phyloP scores from a whole-genome alignment of 257 asterid species.

The Linaria vulgaris region DNA sequence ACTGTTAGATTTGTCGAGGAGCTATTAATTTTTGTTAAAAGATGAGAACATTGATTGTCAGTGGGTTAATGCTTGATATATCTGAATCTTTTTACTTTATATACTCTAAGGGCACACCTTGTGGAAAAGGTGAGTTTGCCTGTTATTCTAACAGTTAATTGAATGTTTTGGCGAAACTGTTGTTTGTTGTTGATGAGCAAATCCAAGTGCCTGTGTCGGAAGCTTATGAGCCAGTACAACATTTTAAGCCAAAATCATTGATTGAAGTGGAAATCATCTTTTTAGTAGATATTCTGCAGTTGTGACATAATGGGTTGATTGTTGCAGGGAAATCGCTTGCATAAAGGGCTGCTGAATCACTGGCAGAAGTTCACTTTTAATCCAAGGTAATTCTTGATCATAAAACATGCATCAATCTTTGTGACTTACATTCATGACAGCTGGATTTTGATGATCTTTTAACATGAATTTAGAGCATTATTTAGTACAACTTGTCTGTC shows the following conservation, averaged over 20 bases:
- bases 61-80: too few relatives aligned
- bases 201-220: not conserved
- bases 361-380: conserved; percentile 97
- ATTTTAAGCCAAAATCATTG: conserved; percentile 16
- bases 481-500: too few relatives aligned
- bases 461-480: too few relatives aligned
- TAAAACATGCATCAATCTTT: not conserved
- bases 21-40: too few relatives aligned
- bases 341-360: conserved; percentile 85
- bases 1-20: too few relatives aligned
- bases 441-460: not conserved
- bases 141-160: too few relatives aligned
- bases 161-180: conserved; percentile 4
- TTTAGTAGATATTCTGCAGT: not conserved
- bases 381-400: conserved; percentile 62
- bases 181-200: not conserved
- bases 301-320: conserved; percentile 19
- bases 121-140: too few relatives aligned
- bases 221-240: conserved; percentile 7
- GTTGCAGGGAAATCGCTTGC: conserved; percentile 85
- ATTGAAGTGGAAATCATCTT: conserved; percentile 9
- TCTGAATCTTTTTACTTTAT: too few relatives aligned
- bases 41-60: too few relatives aligned
- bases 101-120: too few relatives aligned
- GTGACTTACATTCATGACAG: not conserved